Base-by-base conservation (phyloP, 768 basidiomycete genomes). In the Solioccasus polychromus region DNA sequence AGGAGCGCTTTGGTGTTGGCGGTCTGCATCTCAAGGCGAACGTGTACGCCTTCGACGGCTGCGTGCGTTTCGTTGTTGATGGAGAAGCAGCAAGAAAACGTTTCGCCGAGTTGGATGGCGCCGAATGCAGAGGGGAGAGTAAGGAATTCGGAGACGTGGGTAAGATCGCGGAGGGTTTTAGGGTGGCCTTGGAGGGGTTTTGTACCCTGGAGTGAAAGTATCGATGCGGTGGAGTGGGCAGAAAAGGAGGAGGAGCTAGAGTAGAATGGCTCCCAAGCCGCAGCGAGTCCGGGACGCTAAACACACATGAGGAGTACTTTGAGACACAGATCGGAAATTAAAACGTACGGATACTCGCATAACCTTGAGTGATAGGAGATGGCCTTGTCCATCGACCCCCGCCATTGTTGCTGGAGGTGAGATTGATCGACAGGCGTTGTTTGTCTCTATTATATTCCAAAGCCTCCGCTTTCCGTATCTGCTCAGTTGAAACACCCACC, bases 21-120 rank as follows among this genome's bases (percentile, higher is more conserved):
- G 1, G 91, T 91, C 60, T 95, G 92, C 74, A 96, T 89, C 63
- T 96, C 92, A 28, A 92, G 76, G 54, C 75, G 79, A 47, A 93
- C 65, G 15, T 69, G 71, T 22, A 88, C 79, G 5, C 77, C 80
- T 39, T 82, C 75, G 10, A 94, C 73, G 3, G 78, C 75, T 5
- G 76, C 64, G 26, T 77, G 71, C 0, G 81, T 76, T 62, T 90
- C 86, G 61, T 92, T 92, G 60, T 90, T 87, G 47, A 95, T 74
- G 50, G 84, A 87, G 20, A 96, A 72, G 56, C 82, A 84, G 53
- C 88, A 83, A 1, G 84, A 79, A 59, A 96, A 93, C 0, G 88
- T 89, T 66, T 94, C 90, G 10, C 93, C 93, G 1, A 96, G 78
- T 56, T 91, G 89, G 52, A 94, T 89, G 6, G 82, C 71, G 14